Conservation (phyloP, 2,329 filamentous ascomycete species). For the Cryphonectria japonica region DNA sequence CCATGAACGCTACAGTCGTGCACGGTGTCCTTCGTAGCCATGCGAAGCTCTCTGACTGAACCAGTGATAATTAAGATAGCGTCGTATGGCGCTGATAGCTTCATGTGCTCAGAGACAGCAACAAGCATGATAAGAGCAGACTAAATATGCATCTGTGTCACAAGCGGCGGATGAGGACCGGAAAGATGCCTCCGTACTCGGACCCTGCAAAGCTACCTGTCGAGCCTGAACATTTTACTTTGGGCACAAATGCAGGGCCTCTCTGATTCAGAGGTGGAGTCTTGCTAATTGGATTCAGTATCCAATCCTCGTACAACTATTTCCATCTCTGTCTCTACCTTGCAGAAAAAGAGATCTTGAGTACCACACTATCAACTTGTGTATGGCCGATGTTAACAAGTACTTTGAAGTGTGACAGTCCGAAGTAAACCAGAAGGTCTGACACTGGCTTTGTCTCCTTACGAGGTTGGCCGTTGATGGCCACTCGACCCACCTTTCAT, state of each 20-base stretch:
- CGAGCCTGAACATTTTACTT: not conserved
- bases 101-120: not conserved
- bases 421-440: too few species aligned
- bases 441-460: too few species aligned
- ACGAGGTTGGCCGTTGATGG: too few species aligned
- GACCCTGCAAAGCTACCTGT: not conserved
- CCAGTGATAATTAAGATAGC: not conserved
- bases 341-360: too few species aligned
- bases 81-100: not conserved
- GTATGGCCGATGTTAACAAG: too few species aligned
- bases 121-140: not conserved
- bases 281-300: not conserved
- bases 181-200: not conserved
- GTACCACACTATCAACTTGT: too few species aligned
- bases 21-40: not conserved
- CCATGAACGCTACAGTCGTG: not conserved
- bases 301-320: not conserved
- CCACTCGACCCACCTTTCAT: too few species aligned
- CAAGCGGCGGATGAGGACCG: not conserved
- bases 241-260: too few species aligned
- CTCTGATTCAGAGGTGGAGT: not conserved
- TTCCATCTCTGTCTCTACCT: too few species aligned
- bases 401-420: too few species aligned
- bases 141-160: not conserved
- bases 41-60: not conserved